Evolutionary conservation across 2,329 filamentous ascomycete genomes (phyloP).

Genomic region (Lachnellula hyalina): DNA sequence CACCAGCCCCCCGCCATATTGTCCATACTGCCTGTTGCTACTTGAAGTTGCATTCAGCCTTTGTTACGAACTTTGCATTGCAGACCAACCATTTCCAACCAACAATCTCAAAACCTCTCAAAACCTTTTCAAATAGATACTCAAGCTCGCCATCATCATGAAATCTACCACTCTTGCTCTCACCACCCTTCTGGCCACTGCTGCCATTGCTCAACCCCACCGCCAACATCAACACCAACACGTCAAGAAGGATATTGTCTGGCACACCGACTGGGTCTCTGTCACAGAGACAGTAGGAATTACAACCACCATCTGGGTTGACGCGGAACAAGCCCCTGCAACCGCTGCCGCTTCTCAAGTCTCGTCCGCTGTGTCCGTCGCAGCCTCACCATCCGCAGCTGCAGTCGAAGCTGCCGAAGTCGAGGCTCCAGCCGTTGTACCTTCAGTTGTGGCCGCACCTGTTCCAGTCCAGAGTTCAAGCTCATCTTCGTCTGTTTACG

Average conservation of each 20-base stretch:
- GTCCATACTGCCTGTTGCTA: not conserved
- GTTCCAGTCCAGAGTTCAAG: not conserved
- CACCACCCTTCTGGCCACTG: slow-evolving; percentile 25
- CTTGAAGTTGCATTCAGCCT: not conserved
- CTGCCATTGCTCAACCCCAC: slow-evolving; percentile 31
- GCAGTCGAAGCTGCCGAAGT: slow-evolving; percentile 22
- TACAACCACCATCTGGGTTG: slow-evolving; percentile 38
- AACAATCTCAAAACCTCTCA: too few species aligned
- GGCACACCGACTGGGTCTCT: slow-evolving; percentile 42
- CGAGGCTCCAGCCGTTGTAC: slow-evolving; percentile 1
- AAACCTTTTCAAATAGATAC: not conserved
- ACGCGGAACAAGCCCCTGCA: slow-evolving; percentile 19
- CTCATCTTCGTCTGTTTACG: not conserved
- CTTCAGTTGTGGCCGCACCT: slow-evolving; percentile 12
- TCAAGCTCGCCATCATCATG: slow-evolving; percentile 26
- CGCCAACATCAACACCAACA: slow-evolving; percentile 33
- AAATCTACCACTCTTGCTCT: slow-evolving; percentile 31
- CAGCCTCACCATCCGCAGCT: slow-evolving; percentile 5
- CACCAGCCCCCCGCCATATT: not conserved
- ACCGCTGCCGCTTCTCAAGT: not conserved
- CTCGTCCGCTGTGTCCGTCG: slow-evolving; percentile 5
- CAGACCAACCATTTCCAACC: too few species aligned
- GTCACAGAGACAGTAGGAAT: slow-evolving; percentile 41
- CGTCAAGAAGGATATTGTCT: slow-evolving; percentile 35
- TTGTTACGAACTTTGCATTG: not conserved